Conservation (phyloP, 164 flowering plant species). For the Stephania japonica region DNA sequence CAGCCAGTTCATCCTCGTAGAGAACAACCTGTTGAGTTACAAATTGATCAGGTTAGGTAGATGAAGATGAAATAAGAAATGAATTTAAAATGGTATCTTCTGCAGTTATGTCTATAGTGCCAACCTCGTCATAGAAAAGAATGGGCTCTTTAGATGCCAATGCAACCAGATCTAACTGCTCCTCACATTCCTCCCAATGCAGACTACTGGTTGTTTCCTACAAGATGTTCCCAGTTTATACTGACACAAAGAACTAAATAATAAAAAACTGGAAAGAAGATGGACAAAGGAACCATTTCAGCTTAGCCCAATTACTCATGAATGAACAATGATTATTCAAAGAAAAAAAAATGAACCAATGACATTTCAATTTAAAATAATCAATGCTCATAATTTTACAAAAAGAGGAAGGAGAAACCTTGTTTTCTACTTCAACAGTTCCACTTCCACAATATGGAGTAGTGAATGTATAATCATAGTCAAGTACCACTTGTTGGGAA, state of each 20-base stretch:
- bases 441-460: slow-evolving; percentile 96
- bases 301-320: background rate
- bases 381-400: background rate
- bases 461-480: slow-evolving; percentile 96
- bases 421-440: slow-evolving; percentile 37
- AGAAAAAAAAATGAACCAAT: background rate
- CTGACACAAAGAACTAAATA: slow-evolving; percentile 22
- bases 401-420: slow-evolving; percentile 29
- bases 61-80: slow-evolving; percentile 4
- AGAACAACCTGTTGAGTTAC: slow-evolving; percentile 58
- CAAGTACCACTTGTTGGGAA: slow-evolving; percentile 75
- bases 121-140: slow-evolving; percentile 95
- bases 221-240: slow-evolving; percentile 16
- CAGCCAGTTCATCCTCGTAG: slow-evolving; percentile 96
- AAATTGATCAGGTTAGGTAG: slow-evolving; percentile 8
- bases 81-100: background rate
- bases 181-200: slow-evolving; percentile 70
- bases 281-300: background rate
- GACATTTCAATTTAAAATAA: background rate
- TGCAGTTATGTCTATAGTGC: slow-evolving; percentile 5
- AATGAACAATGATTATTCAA: background rate
- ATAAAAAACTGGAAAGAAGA: background rate
- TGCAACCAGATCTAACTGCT: slow-evolving; percentile 68
- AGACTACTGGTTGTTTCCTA: slow-evolving; percentile 28
- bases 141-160: slow-evolving; percentile 86